Evolutionary conservation across 1,139 yeast genomes (phyloP).

Genomic region (Saccharomyces hybrid): DNA sequence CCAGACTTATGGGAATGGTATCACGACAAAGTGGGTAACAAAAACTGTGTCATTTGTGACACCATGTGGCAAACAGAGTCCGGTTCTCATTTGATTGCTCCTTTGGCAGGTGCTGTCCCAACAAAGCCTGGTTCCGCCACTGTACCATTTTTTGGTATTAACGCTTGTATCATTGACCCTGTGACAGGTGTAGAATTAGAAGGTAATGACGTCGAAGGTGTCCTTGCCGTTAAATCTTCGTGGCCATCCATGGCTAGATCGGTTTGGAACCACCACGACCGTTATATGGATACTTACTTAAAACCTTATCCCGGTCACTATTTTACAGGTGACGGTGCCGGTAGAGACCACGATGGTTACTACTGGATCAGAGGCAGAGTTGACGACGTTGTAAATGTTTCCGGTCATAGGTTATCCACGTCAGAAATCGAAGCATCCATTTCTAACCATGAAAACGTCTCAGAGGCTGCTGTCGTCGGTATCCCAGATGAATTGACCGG

Average conservation of each 20-base stretch:
- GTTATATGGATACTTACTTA: slow-evolving; percentile 88
- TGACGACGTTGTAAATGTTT: slow-evolving; percentile 95
- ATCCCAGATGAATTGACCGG: slow-evolving; percentile 92
- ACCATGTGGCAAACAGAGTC: slow-evolving; percentile 99
- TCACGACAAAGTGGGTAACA: slow-evolving; percentile 83
- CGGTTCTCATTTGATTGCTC: slow-evolving; percentile 93
- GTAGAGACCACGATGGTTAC: slow-evolving; percentile 93
- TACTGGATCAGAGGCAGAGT: slow-evolving; percentile 99
- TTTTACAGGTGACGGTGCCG: slow-evolving; percentile 99
- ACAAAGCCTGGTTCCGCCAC: slow-evolving; percentile 98
- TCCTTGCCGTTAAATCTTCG: slow-evolving; percentile 74
- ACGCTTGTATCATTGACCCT: slow-evolving; percentile 87
- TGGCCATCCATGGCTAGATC: slow-evolving; percentile 99
- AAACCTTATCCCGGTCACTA: slow-evolving; percentile 94
- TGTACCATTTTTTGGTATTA: slow-evolving; percentile 91
- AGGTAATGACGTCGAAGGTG: slow-evolving; percentile 96
- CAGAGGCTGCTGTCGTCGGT: slow-evolving; percentile 95
- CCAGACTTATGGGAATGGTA: slow-evolving; percentile 99
- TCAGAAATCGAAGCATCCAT: slow-evolving; percentile 95
- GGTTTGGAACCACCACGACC: slow-evolving; percentile 83
- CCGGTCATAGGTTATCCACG: slow-evolving; percentile 95
- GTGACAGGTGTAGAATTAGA: slow-evolving; percentile 73
- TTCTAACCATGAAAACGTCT: slow-evolving; percentile 68
- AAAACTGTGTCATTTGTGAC: slow-evolving; percentile 79
- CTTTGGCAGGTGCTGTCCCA: slow-evolving; percentile 89